Evolutionary conservation across 805 yeast genomes (phyloP).

Genomic region (Cephaloascus fragrans): DNA sequence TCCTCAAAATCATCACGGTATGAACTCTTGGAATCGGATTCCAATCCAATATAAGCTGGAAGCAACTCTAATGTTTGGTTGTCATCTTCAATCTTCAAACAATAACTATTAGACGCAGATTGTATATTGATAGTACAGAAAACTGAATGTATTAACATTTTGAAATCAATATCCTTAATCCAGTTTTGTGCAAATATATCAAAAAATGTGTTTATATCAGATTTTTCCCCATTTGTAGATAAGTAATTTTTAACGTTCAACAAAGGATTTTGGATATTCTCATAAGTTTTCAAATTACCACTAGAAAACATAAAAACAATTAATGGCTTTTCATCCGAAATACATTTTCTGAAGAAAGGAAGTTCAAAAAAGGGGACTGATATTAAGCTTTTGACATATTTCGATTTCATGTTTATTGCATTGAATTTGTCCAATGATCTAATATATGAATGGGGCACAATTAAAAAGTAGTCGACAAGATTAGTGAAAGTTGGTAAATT

Average conservation of each 20-base stretch:
- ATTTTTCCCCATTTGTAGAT: constrained; percentile 3
- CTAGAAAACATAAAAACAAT: constrained; percentile 25
- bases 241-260: constrained; percentile 14
- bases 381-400: background rate
- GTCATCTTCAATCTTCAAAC: constrained; percentile 25
- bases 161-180: constrained; percentile 20
- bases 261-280: constrained; percentile 7
- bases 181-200: constrained; percentile 31
- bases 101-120: constrained; percentile 17
- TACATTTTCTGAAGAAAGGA: constrained; percentile 17
- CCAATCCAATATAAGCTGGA: constrained; percentile 9
- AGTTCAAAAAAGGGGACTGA: constrained; percentile 2
- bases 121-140: constrained; percentile 28
- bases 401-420: background rate
- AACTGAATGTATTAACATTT: constrained; percentile 25
- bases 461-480: constrained; percentile 25
- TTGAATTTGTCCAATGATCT: background rate
- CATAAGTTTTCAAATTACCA: constrained; percentile 5
- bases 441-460: constrained; percentile 20
- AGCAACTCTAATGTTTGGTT: constrained; percentile 14
- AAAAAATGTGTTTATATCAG: constrained; percentile 16
- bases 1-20: background rate
- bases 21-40: background rate
- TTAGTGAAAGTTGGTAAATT: constrained; percentile 21
- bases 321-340: constrained; percentile 19